These are phyloP conservation scores for Parastagonospora nodorum DNA, from an alignment of 2,329 filamentous ascomycete species.

Conservation along the genomic window DNA sequence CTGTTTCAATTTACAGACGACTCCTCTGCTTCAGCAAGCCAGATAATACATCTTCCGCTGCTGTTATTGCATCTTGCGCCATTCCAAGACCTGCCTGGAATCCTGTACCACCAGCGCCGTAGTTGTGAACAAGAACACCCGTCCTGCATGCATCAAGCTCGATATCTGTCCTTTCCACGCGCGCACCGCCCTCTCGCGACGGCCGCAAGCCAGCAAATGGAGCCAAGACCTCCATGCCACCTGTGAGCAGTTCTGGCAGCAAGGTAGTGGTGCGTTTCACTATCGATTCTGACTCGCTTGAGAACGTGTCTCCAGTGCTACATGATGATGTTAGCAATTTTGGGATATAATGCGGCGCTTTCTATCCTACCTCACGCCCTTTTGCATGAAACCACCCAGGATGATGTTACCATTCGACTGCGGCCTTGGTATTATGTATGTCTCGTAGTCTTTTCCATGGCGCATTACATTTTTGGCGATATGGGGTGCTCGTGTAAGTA, in stretches of 20 bases:
- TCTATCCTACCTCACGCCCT: slow-evolving; percentile 15
- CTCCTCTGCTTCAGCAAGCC: slow-evolving; percentile 1
- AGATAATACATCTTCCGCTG: slow-evolving; percentile 8
- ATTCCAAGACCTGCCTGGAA: slow-evolving; percentile 25
- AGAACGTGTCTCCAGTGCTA: slow-evolving; percentile 20
- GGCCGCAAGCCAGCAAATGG: slow-evolving; percentile 20
- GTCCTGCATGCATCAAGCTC: slow-evolving; percentile 1
- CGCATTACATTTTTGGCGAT: slow-evolving; percentile 21
- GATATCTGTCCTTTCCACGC: slow-evolving; percentile 17
- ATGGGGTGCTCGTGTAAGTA: slow-evolving; percentile 18
- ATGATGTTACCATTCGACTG: slow-evolving; percentile 24
- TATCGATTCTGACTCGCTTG: slow-evolving; percentile 18
- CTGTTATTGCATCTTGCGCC: slow-evolving; percentile 18
- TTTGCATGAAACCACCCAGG: slow-evolving; percentile 26
- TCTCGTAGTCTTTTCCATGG: slow-evolving; percentile 25
- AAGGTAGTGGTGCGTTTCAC: slow-evolving; percentile 15
- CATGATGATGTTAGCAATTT: neutral
- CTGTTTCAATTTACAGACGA: neutral
- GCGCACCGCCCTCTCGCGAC: slow-evolving; percentile 18
- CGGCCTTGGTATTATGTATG: slow-evolving; percentile 25
- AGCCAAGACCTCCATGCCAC: slow-evolving; percentile 19
- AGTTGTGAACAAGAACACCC: slow-evolving; percentile 20
- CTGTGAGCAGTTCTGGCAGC: slow-evolving; percentile 14
- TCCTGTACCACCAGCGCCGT: slow-evolving; percentile 20
- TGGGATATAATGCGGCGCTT: neutral